Base-by-base conservation (phyloP, 2,329 filamentous ascomycete species). In the Knoxdaviesia capensis region DNA sequence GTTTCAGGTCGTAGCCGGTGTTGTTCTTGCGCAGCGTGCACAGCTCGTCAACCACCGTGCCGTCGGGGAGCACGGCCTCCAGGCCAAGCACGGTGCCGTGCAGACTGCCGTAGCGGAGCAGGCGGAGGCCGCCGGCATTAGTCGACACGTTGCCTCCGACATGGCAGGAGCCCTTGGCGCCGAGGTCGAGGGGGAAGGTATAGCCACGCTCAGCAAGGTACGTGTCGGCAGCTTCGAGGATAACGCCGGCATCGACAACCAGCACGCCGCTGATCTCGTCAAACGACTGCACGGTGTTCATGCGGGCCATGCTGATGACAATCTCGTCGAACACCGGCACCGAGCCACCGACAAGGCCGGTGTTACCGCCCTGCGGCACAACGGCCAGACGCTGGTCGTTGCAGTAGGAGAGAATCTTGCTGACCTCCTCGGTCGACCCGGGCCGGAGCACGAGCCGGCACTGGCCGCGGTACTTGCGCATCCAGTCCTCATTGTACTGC, bases 281-380 rank as follows among this genome's bases (percentile, higher is more conserved):
- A 53, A 98, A 96, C 3, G 80, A 86, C 52, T 81, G 74, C 47
- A 98, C 87, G 53, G 76, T 64, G 66, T 92, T 93, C 85, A 98
- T 90, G 48, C 85, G 80, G 49, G 74, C 71, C 57, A 90, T 77
- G 60, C 79, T 94, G 64, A 98, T 71, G 52, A 98, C 82, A 51
- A 98, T 94, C 67, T 98, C 92, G 57, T 98, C 92, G 56, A 96
- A 98, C 20, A 98, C 86, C 1, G 92, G 90, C 31, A 98, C 83
- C 1, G 85, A 93, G 40, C 90, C 90, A 44, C 90, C 92, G 2
- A 98, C 90, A 33, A 98, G 69, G 6, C 90, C 92, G 3, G 90
- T 94, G 60, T 98, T 98, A 44, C 90, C 90, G 49, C 92, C 92
- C 61, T 98, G 90, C 0, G 90, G 90, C 37, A 96, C 90, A 3